Percentiles rank a stretch among this genome's conserved stretches.
Evolutionary conservation across 768 basidiomycete genomes (phyloP).

Genomic region (Kwoniella dendrophila): DNA sequence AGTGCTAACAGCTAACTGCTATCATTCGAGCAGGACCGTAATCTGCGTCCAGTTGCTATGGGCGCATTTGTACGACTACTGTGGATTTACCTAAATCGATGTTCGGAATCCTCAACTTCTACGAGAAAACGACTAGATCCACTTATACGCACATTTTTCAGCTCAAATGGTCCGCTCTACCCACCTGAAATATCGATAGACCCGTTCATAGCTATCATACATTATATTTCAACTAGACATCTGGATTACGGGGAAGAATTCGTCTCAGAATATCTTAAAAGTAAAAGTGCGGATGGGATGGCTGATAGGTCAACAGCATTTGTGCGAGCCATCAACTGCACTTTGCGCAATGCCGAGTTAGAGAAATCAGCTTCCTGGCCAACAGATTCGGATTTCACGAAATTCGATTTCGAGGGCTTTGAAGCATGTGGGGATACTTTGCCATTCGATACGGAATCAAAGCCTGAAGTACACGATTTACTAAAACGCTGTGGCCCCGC

Average conservation of each 20-base stretch:
- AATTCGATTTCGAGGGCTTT: slow-evolving; percentile 65
- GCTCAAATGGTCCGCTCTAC: slow-evolving; percentile 70
- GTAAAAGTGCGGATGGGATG: slow-evolving; percentile 59
- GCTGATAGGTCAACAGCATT: slow-evolving; percentile 76
- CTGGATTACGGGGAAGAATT: slow-evolving; percentile 82
- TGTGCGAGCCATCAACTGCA: slow-evolving; percentile 73
- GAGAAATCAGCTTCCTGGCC: slow-evolving; percentile 81
- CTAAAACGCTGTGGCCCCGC: slow-evolving; percentile 67
- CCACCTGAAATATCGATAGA: slow-evolving; percentile 79
- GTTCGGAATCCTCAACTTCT: slow-evolving; percentile 78
- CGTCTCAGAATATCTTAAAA: slow-evolving; percentile 77
- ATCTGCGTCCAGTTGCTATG: slow-evolving; percentile 68
- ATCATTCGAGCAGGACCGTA: slow-evolving; percentile 67
- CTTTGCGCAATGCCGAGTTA: slow-evolving; percentile 70
- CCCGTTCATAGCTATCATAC: slow-evolving; percentile 73
- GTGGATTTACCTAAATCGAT: slow-evolving; percentile 95
- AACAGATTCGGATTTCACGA: slow-evolving; percentile 68
- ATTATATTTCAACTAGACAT: slow-evolving; percentile 80
- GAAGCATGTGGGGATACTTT: slow-evolving; percentile 63
- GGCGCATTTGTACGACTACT: slow-evolving; percentile 80
- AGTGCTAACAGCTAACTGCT: not conserved
- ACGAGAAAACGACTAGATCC: slow-evolving; percentile 77
- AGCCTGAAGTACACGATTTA: slow-evolving; percentile 72
- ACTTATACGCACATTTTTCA: slow-evolving; percentile 54
- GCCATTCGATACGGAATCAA: slow-evolving; percentile 63